Conservation (phyloP, 2,329 filamentous ascomycete genomes). For the Fusarium bactridioides region DNA sequence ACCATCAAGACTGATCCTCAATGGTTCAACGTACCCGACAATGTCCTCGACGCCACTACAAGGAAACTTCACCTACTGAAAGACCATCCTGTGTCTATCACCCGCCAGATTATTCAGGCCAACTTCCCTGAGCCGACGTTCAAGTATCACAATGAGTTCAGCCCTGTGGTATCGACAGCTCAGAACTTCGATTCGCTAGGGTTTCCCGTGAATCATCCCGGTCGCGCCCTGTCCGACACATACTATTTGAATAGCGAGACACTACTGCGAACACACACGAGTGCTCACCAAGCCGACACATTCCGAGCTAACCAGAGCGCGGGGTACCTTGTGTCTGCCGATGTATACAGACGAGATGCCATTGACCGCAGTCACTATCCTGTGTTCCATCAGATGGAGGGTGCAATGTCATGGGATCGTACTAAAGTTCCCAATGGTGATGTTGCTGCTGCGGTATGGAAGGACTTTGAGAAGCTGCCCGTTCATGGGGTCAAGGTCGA, state of each 20-base stretch:
- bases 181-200: conserved; percentile 98
- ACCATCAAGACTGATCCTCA: conserved; percentile 66
- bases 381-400: conserved; percentile 99
- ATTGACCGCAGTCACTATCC: conserved; percentile 96
- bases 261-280: conserved; percentile 91
- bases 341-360: conserved; percentile 95
- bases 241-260: conserved; percentile 92
- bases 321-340: conserved; percentile 90
- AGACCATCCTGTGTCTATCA: conserved; percentile 90
- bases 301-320: conserved; percentile 76
- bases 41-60: conserved; percentile 76
- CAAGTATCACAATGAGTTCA: conserved; percentile 78
- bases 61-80: conserved; percentile 88
- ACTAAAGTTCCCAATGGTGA: conserved; percentile 63
- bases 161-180: conserved; percentile 81
- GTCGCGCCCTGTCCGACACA: conserved; percentile 86
- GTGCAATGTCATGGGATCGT: conserved; percentile 87
- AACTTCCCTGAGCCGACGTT: conserved; percentile 79
- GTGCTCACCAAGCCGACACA: conserved; percentile 86
- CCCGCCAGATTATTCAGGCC: conserved; percentile 89
- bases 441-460: conserved; percentile 70
- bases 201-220: conserved; percentile 87
- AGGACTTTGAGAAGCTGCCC: conserved; percentile 76
- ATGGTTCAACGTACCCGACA: conserved; percentile 85
- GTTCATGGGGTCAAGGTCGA: conserved; percentile 79